Conservation (phyloP, 1,139 yeast species). For the Diutina neorugosa region DNA sequence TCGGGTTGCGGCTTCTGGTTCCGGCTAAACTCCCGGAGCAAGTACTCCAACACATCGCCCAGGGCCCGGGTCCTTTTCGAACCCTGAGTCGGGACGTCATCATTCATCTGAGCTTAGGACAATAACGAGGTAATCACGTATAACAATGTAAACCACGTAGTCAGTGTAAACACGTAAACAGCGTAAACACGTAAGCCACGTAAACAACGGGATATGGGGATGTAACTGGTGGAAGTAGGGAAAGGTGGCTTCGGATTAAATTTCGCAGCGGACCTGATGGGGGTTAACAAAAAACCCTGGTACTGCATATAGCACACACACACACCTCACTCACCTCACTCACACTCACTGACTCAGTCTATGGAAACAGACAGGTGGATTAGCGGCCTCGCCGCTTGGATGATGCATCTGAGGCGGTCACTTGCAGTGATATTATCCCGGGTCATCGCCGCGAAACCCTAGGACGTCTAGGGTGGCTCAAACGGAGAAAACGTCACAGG, state of each 20-base stretch:
- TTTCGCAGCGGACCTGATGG: not conserved
- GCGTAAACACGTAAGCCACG: too few relatives aligned
- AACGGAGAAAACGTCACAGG: too few relatives aligned
- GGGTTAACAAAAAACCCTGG: not conserved
- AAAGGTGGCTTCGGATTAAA: not conserved
- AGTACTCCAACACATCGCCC: conserved; percentile 64
- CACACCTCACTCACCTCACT: too few relatives aligned
- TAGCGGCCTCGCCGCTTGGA: too few relatives aligned
- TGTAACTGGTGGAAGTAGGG: not conserved
- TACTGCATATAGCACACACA: not conserved
- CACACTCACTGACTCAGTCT: too few relatives aligned
- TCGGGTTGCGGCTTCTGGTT: conserved; percentile 65
- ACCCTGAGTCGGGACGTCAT: not conserved
- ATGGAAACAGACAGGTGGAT: too few relatives aligned
- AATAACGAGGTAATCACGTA: too few relatives aligned
- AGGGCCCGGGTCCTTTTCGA: conserved; percentile 52
- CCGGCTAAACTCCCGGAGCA: conserved; percentile 56
- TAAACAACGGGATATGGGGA: too few relatives aligned
- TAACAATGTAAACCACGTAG: too few relatives aligned
- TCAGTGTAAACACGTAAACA: too few relatives aligned
- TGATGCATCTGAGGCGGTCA: not conserved
- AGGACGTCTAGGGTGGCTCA: too few relatives aligned
- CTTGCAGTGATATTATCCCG: not conserved
- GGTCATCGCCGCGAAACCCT: not conserved
- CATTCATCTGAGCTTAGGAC: too few relatives aligned